Evolutionary conservation across 2,329 filamentous ascomycete species (phyloP), one percentile per base, ranked within the genome.

Genomic region (Neofusicoccum parvum): DNA sequence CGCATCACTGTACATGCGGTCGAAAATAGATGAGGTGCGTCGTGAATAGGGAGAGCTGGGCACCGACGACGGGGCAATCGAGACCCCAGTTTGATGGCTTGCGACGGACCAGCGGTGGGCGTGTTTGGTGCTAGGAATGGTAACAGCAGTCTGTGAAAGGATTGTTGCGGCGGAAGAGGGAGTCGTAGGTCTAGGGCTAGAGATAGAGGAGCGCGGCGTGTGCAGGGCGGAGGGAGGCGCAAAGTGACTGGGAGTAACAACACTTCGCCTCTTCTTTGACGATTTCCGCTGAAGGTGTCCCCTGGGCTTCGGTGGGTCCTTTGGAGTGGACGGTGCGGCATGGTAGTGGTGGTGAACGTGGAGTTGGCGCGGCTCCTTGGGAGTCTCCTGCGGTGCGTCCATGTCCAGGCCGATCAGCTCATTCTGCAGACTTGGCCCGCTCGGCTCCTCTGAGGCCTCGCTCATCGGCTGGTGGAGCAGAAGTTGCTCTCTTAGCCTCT

Each of bases 261-360:
- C 83, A 37, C 87, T 85, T 1, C 91, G 88, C 80, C 89, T 90
- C 80, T 92, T 96, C 79, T 88, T 92, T 9, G 86, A 81, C 67
- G 88, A 88, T 69, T 86, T 86, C 69, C 86, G 86, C 64, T 81
- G 75, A 3, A 78, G 89, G 14, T 53, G 37, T n/a, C 37, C 41
- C 49, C n/a, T 56, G 10, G 15, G 5, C 27, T 48, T 64, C 14
- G 12, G 34, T 72, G 88, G 81, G 11, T 89, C 64, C 46, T 54
- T 62, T 37, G 64, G 12, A 32, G 63, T 14, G 20, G 37, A 12
- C n/a, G 48, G 43, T 9, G 46, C 48, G 36, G 48, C 86, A 70
- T 97, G 93, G 74, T 97, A 97, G 75, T 98, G 94, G 72, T 98
- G 94, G 73, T 98, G 94, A 51, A 98, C 91, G 72, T 97, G 94